Conservation (phyloP, 2,329 filamentous ascomycete genomes). For the Botryosphaeria dothidea region DNA sequence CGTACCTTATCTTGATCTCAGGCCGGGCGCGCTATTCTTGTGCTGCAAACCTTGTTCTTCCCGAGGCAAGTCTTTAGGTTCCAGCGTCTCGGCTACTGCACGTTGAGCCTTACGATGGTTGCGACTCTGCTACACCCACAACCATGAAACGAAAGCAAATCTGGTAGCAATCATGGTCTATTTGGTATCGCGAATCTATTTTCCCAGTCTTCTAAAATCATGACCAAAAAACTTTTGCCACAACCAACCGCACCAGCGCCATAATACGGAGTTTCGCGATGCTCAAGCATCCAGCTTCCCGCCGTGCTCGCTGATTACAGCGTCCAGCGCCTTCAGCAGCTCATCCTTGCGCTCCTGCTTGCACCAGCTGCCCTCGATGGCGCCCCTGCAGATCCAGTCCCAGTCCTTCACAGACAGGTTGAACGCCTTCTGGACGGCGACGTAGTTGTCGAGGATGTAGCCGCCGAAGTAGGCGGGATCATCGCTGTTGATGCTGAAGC, state of each 20-base stretch:
- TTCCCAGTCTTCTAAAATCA: background rate
- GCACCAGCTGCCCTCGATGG: conserved; percentile 72
- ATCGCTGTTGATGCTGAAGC: conserved; percentile 73
- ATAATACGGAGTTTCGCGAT: background rate
- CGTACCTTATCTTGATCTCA: too few relatives aligned
- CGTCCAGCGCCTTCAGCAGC: conserved; percentile 44
- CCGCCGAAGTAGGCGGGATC: conserved; percentile 76
- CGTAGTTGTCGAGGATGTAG: conserved; percentile 75
- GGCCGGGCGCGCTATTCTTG: too few relatives aligned
- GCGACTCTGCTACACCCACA: too few relatives aligned
- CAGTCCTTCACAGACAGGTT: conserved; percentile 64
- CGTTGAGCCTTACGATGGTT: too few relatives aligned
- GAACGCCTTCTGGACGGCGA: conserved; percentile 73
- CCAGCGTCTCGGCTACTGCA: too few relatives aligned
- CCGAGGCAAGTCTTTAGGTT: too few relatives aligned
- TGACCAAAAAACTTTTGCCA: background rate
- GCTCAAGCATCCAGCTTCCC: conserved; percentile 5
- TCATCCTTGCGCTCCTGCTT: conserved; percentile 61
- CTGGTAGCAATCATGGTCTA: background rate
- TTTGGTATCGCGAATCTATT: conserved; percentile 9
- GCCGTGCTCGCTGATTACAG: conserved; percentile 5
- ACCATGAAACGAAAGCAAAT: background rate
- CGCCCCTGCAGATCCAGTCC: conserved; percentile 61
- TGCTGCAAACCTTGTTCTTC: too few relatives aligned
- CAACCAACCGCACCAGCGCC: background rate